Evolutionary conservation across 352 stramenopile genomes (phyloP), one percentile per base, ranked within the genome.

Genomic region (Phytophthora niederhauseri): DNA sequence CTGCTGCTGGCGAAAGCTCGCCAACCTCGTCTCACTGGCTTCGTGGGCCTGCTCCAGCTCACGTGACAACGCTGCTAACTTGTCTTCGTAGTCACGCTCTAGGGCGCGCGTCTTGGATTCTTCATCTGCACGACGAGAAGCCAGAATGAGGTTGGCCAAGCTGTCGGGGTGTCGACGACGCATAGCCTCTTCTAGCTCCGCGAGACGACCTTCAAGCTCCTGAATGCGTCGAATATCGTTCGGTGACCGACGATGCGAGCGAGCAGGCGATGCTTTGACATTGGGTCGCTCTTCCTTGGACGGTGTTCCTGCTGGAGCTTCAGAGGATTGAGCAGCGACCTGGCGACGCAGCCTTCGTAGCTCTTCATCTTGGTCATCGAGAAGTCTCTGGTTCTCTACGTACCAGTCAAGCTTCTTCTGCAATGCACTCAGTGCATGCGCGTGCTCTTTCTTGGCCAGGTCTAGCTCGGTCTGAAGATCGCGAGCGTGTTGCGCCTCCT

Each of bases 371-470:
- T 96, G 87, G 8, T 87, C 85, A 30, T 96, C 87, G 2, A 95
- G 57, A n/a, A 94, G 53, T 4, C 84, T 66, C 59, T 96, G 89
- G 57, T 96, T 96, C 45, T 85, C 77, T 14, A 95, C 82, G 41
- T 96, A 96, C 89, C 89, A 96, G 43, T 94, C 85, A 14, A 96
- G 54, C 30, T 95, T 96, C 60, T 92, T 88, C 54, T 96, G 85
- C 17, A 96, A 62, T 22, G 66, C 66, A n/a, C 20, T 49, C 7
- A 93, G 45, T 17, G 77, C 68, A 64, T 81, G 82, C 0, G 79
- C 53, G 26, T 84, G 75, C n/a, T 92, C 78, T 49, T 78, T 84
- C 55, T 88, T 81, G 57, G 67, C 58, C 6, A 80, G 15, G 17
- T 74, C 58, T 30, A 93, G 24, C 36, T 91, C 72, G 22, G 62